A percentile compares a stretch with the other conserved stretches of the same genome.
These are phyloP conservation scores for Phanerochaete sordida DNA, from an alignment of 768 basidiomycete genomes.

Conservation along the genomic window DNA sequence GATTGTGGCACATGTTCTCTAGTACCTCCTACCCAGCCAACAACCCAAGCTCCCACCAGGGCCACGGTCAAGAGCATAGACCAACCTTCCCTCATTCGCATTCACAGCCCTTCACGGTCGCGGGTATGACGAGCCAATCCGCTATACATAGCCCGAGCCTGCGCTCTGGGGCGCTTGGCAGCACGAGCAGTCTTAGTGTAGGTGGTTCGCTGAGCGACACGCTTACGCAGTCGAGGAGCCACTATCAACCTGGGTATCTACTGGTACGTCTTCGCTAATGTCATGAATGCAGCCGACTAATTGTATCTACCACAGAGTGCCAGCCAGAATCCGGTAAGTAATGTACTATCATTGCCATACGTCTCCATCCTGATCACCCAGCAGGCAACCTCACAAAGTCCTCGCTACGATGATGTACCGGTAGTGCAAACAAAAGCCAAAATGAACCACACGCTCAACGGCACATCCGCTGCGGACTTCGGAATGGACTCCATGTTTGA, in stretches of 20 bases:
- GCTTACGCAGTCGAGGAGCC: conserved; percentile 67
- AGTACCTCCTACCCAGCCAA: conserved; percentile 19
- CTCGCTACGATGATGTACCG: conserved; percentile 70
- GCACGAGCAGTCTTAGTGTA: conserved; percentile 15
- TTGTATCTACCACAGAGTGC: conserved; percentile 42
- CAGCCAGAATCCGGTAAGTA: conserved; percentile 55
- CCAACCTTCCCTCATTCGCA: conserved; percentile 23
- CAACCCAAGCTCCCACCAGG: conserved; percentile 3
- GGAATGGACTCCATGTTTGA: conserved; percentile 87
- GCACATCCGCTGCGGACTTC: conserved; percentile 66
- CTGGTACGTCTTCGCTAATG: conserved; percentile 47
- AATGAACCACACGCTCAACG: conserved; percentile 64
- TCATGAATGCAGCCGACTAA: not conserved
- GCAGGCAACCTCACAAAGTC: conserved; percentile 46
- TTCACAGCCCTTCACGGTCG: conserved; percentile 46
- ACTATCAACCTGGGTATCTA: conserved; percentile 79
- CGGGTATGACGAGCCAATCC: conserved; percentile 56
- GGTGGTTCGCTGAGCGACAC: conserved; percentile 49
- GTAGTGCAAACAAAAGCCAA: conserved; percentile 80
- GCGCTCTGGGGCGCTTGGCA: conserved; percentile 49
- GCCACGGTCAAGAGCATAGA: conserved; percentile 16
- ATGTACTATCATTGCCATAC: not conserved
- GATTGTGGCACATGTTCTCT: too few species aligned
- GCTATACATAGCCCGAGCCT: conserved; percentile 48
- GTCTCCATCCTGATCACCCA: not conserved